Percentiles rank a stretch among this genome's conserved stretches.
These are phyloP conservation scores for Fomitopsis pinicola DNA, from an alignment of 1,284 basidiomycete species.

Conservation along the genomic window DNA sequence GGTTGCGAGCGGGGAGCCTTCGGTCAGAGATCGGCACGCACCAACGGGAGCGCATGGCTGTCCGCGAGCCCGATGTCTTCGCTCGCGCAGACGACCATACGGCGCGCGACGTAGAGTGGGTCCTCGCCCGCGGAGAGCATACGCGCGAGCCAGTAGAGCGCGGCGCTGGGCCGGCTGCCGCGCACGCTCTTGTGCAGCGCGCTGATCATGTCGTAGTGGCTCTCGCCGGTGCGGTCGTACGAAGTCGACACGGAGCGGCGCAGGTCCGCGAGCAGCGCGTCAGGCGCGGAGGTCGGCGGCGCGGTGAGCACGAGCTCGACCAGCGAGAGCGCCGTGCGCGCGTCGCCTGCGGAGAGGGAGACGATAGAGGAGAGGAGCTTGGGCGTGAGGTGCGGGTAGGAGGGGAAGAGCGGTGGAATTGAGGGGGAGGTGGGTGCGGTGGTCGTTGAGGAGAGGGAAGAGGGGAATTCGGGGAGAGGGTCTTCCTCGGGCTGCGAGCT, in stretches of 20 bases:
- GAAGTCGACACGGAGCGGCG: constrained; percentile 53
- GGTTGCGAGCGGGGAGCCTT: background rate
- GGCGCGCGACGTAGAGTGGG: constrained; percentile 78
- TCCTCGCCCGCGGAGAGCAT: constrained; percentile 88
- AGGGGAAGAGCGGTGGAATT: constrained; percentile 17
- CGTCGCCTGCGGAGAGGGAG: constrained; percentile 63
- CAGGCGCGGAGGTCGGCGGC: constrained; percentile 34
- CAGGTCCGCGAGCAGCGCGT: constrained; percentile 43
- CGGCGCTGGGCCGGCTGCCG: constrained; percentile 76
- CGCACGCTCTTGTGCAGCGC: constrained; percentile 86
- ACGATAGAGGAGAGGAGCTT: constrained; percentile 48
- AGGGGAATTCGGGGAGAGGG: constrained; percentile 9
- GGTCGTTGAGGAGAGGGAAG: constrained; percentile 9
- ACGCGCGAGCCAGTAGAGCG: constrained; percentile 86
- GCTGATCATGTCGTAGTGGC: constrained; percentile 84
- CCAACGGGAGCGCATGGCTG: constrained; percentile 66
- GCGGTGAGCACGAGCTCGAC: constrained; percentile 57
- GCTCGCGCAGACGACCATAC: constrained; percentile 81
- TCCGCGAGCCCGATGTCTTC: constrained; percentile 87
- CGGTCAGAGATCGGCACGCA: constrained; percentile 26
- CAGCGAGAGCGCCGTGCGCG: constrained; percentile 63
- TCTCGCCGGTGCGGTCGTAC: constrained; percentile 76
- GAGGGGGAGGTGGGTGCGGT: constrained; percentile 1
- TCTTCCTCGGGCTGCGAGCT: constrained; percentile 18
- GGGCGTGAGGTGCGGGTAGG: constrained; percentile 43